Evolutionary conservation across 495 filamentous ascomycete species (phyloP), one percentile per base, ranked within the genome.

Genomic region (Bacidia rubella): DNA sequence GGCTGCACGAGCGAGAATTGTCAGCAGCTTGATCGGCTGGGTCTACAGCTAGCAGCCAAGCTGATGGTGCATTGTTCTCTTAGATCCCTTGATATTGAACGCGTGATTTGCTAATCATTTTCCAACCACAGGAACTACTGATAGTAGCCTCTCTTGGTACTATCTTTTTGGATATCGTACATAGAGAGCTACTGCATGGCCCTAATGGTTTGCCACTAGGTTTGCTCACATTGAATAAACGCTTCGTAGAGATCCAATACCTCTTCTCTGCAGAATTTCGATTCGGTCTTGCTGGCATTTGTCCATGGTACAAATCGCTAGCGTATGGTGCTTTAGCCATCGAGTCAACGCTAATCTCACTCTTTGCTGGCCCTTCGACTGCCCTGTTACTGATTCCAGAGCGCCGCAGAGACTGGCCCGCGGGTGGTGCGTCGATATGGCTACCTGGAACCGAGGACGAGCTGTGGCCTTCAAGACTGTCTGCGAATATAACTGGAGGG

Each of bases 21-120:
- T 39, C 52, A 54, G 27, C 20, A 23, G 26, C 44, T 54, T 49
- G 52, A 54, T 19, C 25, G 24, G 11, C 52, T 54, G 12, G 46
- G 52, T 22, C 45, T 54, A 21, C 52, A 54, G 44, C 44, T 54
- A 23, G 42, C 45, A 25, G 52, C 52, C 19, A 54, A 54, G 27
- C 26, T 54, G 12, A 17, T 52, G 38, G 50, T 52, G 23, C n/a
- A n/a, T n/a, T n/a, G n/a, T n/a, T n/a, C n/a, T n/a, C n/a, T 52
- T 17, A 21, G 9, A 17, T 2, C 24, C 2, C 20, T 44, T 5
- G 17, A 44, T 44, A 44, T 22, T 44, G 5, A 7, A 49, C 46
- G 12, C 26, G 21, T 21, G 12, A 7, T 49, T 25, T 19, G 7
- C 19, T 9, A 22, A 5, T 26, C 22, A 49, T 26, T 7, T 5